Conservation (phyloP, 257 asterid genomes). For the Mitragyna speciosa region DNA sequence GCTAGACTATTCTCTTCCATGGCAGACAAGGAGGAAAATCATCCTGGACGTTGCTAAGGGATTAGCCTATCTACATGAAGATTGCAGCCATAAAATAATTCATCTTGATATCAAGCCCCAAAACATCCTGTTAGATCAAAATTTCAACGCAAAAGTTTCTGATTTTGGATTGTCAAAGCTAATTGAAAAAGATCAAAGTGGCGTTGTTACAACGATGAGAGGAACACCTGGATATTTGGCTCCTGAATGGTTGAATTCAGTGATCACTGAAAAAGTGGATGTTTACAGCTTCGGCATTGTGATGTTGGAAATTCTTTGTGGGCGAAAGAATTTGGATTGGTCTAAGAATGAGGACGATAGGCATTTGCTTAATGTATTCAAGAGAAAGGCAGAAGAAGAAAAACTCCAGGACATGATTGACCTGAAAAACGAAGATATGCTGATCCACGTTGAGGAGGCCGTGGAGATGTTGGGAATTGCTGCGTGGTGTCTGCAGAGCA, state of each 20-base stretch:
- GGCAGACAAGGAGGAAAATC: conserved; percentile 18
- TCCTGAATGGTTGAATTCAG: no score
- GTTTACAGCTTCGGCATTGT: no score
- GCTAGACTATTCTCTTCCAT: conserved; percentile 12
- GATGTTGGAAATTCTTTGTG: no score
- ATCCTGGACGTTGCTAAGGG: conserved; percentile 27
- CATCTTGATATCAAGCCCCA: conserved; percentile 31
- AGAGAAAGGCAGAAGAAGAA: conserved; percentile 16
- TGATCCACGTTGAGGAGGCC: conserved; percentile 7
- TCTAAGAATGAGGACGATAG: not conserved
- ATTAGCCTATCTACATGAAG: conserved; percentile 26
- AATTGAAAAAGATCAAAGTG: no score
- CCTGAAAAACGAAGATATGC: conserved; percentile 13
- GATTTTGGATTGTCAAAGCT: no score
- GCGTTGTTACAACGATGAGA: no score
- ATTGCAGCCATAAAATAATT: conserved; percentile 25
- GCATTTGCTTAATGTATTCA: conserved; percentile 19
- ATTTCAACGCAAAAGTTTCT: no score
- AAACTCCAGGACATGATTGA: conserved; percentile 19
- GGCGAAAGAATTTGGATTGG: conserved; percentile 1
- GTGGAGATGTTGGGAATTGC: not conserved
- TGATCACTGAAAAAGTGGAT: no score
- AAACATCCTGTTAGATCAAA: not conserved
- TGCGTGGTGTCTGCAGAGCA: conserved; percentile 27
- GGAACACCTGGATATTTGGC: no score